These are phyloP conservation scores for Aureobasidium melanogenum DNA, from an alignment of 2,329 filamentous ascomycete genomes.

Conservation along the genomic window DNA sequence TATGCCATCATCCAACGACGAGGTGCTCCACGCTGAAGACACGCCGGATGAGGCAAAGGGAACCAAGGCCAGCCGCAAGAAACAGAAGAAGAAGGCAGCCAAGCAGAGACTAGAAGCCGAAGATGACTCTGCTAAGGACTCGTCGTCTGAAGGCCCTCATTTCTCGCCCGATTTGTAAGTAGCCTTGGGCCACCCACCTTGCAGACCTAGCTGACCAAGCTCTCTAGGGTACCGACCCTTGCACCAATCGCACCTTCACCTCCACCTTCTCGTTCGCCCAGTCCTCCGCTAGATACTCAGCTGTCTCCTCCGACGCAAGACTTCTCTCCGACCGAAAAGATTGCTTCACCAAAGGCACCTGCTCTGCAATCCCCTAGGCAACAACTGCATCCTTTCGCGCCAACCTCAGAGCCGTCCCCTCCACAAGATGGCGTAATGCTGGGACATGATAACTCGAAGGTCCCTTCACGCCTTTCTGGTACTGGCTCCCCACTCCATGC, in stretches of 20 bases:
- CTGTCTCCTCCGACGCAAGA: background rate
- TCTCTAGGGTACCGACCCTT: slow-evolving; percentile 6
- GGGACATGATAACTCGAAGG: background rate
- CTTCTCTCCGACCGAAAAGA: background rate
- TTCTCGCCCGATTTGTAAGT: slow-evolving; percentile 14
- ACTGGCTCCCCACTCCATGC: background rate
- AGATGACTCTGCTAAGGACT: slow-evolving; percentile 11
- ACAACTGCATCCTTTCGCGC: background rate
- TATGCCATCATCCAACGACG: slow-evolving; percentile 17
- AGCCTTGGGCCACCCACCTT: background rate
- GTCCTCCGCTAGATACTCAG: background rate
- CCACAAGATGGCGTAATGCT: slow-evolving; percentile 12
- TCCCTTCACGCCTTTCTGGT: background rate
- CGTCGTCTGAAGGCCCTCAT: slow-evolving; percentile 12
- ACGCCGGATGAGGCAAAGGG: slow-evolving; percentile 13
- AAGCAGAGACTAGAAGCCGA: slow-evolving; percentile 12
- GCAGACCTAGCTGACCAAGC: background rate
- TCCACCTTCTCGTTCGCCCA: slow-evolving; percentile 4
- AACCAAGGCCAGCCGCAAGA: slow-evolving; percentile 11
- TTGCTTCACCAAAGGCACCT: background rate
- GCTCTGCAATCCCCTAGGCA: background rate
- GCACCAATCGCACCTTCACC: slow-evolving; percentile 5
- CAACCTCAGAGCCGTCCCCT: slow-evolving; percentile 6
- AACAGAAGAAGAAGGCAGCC: slow-evolving; percentile 15
- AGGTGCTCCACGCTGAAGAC: slow-evolving; percentile 14